Conservation (phyloP, 805 yeast species). For the Metschnikowia gruessii region DNA sequence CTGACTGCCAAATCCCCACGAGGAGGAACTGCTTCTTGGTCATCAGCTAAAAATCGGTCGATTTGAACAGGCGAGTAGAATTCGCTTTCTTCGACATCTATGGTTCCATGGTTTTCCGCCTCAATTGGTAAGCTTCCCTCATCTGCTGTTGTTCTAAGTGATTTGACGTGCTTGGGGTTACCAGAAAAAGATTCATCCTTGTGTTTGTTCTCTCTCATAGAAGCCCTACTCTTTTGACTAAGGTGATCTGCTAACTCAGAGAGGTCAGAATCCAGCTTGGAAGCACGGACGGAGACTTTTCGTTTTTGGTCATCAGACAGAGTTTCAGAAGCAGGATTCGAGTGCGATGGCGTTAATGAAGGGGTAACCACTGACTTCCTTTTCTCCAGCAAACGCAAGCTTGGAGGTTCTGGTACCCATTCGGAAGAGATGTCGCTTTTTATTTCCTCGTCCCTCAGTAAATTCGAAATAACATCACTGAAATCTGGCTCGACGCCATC, state of each 20-base stretch:
- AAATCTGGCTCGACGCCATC: background rate
- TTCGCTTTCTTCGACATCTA: background rate
- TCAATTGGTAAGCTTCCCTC: background rate
- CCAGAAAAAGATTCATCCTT: background rate
- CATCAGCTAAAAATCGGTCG: constrained; percentile 15
- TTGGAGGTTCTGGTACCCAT: background rate
- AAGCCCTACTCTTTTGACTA: background rate
- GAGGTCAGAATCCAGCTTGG: constrained; percentile 7
- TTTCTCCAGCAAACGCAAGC: background rate
- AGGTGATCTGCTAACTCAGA: background rate
- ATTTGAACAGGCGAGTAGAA: constrained; percentile 17
- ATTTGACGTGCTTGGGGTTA: background rate
- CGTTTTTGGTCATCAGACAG: constrained; percentile 2
- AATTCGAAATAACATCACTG: background rate
- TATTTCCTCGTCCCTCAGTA: background rate
- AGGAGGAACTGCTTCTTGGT: constrained; percentile 20
- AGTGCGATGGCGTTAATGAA: background rate
- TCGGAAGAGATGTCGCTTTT: background rate
- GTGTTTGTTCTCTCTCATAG: background rate
- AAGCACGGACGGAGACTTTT: constrained; percentile 2
- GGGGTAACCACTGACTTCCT: constrained; percentile 2
- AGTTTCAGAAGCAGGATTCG: background rate
- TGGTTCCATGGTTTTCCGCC: background rate
- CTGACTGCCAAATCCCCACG: constrained; percentile 18
- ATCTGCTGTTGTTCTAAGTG: background rate